Conservation (phyloP, 768 basidiomycete genomes). For the Boletus reticulatus region DNA sequence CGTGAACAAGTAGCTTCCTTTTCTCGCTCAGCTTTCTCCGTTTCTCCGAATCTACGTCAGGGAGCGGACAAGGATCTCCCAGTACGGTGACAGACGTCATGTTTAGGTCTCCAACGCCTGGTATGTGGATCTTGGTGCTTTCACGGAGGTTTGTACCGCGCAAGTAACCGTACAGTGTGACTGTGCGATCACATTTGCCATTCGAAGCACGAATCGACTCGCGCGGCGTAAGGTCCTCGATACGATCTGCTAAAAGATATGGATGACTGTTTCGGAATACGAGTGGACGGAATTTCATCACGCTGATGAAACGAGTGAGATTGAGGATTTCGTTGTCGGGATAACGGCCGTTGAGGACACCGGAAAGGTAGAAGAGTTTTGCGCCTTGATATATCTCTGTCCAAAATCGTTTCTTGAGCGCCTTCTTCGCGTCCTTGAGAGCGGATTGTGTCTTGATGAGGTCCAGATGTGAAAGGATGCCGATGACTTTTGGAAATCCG, state of each 20-base stretch:
- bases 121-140: slow-evolving; percentile 85
- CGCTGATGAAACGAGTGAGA: slow-evolving; percentile 91
- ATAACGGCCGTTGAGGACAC: slow-evolving; percentile 95
- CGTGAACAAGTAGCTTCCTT: slow-evolving; percentile 87
- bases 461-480: slow-evolving; percentile 93
- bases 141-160: slow-evolving; percentile 81
- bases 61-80: slow-evolving; percentile 94
- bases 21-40: slow-evolving; percentile 92
- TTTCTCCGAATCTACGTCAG: slow-evolving; percentile 88
- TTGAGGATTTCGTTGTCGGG: slow-evolving; percentile 97
- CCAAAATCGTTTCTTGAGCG: slow-evolving; percentile 98
- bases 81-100: slow-evolving; percentile 72
- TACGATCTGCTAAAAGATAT: slow-evolving; percentile 90
- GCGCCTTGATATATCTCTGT: slow-evolving; percentile 99
- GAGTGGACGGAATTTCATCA: slow-evolving; percentile 98
- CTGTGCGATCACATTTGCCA: slow-evolving; percentile 90
- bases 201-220: slow-evolving; percentile 74
- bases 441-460: slow-evolving; percentile 90
- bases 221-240: slow-evolving; percentile 92
- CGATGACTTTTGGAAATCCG: slow-evolving; percentile 98
- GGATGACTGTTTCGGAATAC: slow-evolving; percentile 95
- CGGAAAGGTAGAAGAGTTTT: slow-evolving; percentile 96
- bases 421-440: slow-evolving; percentile 87
- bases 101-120: slow-evolving; percentile 88
- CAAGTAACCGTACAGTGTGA: slow-evolving; percentile 94